Base-by-base conservation (phyloP, 345 rosid species). In the Chamaenerion angustifolium region DNA sequence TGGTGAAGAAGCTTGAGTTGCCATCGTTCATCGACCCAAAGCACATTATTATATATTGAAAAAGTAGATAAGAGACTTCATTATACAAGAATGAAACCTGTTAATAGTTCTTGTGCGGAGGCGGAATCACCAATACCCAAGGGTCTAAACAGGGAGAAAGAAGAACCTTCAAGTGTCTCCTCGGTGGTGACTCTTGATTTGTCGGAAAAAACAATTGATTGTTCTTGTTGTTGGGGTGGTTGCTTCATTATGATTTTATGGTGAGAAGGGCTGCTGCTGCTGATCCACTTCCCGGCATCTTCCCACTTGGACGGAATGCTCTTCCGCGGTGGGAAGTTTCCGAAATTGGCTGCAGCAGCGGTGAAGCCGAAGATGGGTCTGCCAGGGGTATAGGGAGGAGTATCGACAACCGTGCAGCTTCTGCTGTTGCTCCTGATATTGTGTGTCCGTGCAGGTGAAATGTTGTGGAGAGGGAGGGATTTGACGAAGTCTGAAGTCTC, bases 251-350 rank as follows among this genome's bases (percentile, higher is more conserved):
- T 4, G 4, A 2, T 21, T 2, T 21, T 21, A 2, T 21, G 25
- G 25, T 21, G 25, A 21, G 25, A 21, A 21, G 25, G 25, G 25
- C 25, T 21, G 25, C 74, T 78, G 25, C 25, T 21, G 25, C 74
- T 78, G 35, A 86, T 65, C 98, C 98, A 90, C 64, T 90, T 90
- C 73, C 86, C 88, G 7, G 96, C 95, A 62, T 90, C 86, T 37
- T 73, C 83, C 98, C 98, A 90, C 68, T 90, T 90, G 17, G 98
- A 90, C 67, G 95, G 98, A 13, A 90, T 74, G 65, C 64, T 76
- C 60, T 70, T 78, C 64, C 76, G 81, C n/a, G 80, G n/a, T n/a
- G n/a, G n/a, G n/a, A n/a, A 67, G 61, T 69, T 49, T 0, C 49
- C 49, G 46, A 10, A 43, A 43, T 12, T 44, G 51, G 62, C 58